phyloP scores from a whole-genome alignment of 371 early-diverging fungal species.

The Rhizopus microsporus region DNA sequence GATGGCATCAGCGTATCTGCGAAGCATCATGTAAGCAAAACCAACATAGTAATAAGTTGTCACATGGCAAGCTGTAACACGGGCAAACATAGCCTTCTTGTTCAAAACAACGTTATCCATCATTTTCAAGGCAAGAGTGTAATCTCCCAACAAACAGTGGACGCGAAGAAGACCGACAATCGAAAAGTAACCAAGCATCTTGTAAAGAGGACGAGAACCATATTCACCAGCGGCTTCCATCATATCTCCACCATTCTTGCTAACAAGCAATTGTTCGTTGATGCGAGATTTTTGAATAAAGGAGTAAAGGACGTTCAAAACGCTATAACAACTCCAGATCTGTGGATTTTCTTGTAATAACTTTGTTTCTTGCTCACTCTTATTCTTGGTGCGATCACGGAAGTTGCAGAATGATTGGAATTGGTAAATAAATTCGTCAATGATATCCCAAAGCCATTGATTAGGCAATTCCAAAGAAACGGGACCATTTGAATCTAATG shows the following conservation, averaged over 20 bases:
- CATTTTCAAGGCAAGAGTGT: conserved; percentile 90
- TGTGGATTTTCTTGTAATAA: conserved; percentile 82
- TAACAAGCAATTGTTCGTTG: conserved; percentile 86
- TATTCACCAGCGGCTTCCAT: conserved; percentile 80
- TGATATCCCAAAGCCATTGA: conserved; percentile 98
- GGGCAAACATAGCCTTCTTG: conserved; percentile 90
- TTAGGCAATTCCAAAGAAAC: conserved; percentile 91
- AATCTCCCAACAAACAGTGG: conserved; percentile 94
- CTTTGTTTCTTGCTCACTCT: conserved; percentile 79
- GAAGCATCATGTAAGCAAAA: conserved; percentile 97
- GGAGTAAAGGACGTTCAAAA: conserved; percentile 92
- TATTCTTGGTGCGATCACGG: conserved; percentile 83
- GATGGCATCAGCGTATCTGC: conserved; percentile 94
- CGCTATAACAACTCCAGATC: conserved; percentile 94
- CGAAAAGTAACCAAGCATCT: conserved; percentile 96
- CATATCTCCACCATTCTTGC: conserved; percentile 89
- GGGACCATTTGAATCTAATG: conserved; percentile 77
- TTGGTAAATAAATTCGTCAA: conserved; percentile 98
- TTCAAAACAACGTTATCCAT: conserved; percentile 93
- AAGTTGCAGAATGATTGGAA: conserved; percentile 96
- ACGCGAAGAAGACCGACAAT: conserved; percentile 92
- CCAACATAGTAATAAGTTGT: conserved; percentile 96
- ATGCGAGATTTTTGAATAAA: conserved; percentile 93
- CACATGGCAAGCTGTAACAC: conserved; percentile 95
- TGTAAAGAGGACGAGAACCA: conserved; percentile 81